Base-by-base conservation (phyloP, 164 flowering plant species). In the Chimonanthus praecox region DNA sequence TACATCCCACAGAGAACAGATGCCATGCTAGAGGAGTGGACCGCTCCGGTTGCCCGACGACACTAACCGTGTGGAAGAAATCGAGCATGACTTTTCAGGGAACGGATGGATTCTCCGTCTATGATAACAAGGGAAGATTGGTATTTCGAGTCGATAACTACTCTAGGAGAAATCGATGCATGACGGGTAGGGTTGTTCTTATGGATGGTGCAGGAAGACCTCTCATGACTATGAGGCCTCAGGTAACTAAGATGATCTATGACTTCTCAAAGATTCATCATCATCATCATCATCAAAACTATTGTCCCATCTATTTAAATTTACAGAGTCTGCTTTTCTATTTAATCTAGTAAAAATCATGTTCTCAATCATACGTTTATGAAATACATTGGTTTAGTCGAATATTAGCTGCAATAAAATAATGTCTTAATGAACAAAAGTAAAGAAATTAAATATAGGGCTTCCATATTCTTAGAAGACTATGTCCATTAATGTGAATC, bases 61-160 rank as follows among this genome's bases (percentile, higher is more conserved):
- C 77, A 43, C 75, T 87, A 11, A 89, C 90, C 0, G 90, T 89
- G 70, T 89, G 90, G 92, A 89, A 89, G 82, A 87, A 82, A 79
- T 87, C 90, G 13, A 89, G 87, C 82, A 86, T 89, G 90, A 76
- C 82, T 47, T 89, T 89, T 74, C 87, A 87, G 69, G 89, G 92
- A 1, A 87, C 88, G 0, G 87, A 89, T 67, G 92, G 92, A 20
- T 89, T 89, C 76, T 85, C 90, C 2, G 92, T 87, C 5, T 86
- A 81, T 58, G 83, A 89, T 72, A 61, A 72, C 11, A 66, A 69
- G 9, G 92, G 92, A 47, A 79, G 47, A 58, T 76, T 89, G 71
- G 86, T 75, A 48, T 87, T 86, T 67, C 77, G 92, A 58, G 89
- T 89, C 7, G 92, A 89, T 45, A 89, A 89, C 72, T 89, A 89